phyloP scores from a whole-genome alignment of 345 rosid genomes.

The Moricandia moricandioides region DNA sequence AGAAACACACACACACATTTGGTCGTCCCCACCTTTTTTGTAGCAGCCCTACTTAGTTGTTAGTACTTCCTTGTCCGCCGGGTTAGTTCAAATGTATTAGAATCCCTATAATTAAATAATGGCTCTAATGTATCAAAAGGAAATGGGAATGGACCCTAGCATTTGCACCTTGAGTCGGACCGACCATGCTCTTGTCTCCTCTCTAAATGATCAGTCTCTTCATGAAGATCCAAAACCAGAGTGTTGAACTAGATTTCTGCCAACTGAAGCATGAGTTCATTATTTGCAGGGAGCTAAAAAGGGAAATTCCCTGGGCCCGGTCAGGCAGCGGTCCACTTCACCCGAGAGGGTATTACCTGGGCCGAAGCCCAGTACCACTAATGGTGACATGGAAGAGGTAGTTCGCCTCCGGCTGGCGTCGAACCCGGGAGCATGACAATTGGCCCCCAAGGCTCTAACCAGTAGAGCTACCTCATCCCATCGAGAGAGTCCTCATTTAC shows the following conservation, averaged over 20 bases:
- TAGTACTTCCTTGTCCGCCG: conserved; percentile 3
- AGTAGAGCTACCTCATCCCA: too few species aligned
- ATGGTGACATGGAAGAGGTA: too few species aligned
- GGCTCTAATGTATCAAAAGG: not conserved
- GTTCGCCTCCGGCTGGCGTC: too few species aligned
- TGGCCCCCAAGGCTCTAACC: too few species aligned
- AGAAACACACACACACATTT: conserved; percentile 7
- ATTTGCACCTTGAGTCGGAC: conserved; percentile 6
- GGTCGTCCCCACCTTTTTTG: conserved; percentile 20
- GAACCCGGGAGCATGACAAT: too few species aligned
- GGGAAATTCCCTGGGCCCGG: not conserved
- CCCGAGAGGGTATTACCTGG: too few species aligned
- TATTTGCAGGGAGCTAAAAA: not conserved
- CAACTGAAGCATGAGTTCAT: not conserved
- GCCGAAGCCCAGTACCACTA: too few species aligned
- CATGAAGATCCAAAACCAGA: conserved; percentile 8
- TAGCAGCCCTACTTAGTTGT: conserved; percentile 23
- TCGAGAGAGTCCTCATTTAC: not conserved
- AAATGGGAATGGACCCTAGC: conserved; percentile 1
- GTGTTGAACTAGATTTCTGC: not conserved
- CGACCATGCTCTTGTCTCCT: conserved; percentile 1
- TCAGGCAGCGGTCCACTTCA: too few species aligned
- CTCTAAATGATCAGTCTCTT: not conserved
- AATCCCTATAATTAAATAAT: not conserved
- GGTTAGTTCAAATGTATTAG: conserved; percentile 8